These are phyloP conservation scores for Mycena leptocephala DNA, from an alignment of 768 basidiomycete genomes.

Conservation along the genomic window DNA sequence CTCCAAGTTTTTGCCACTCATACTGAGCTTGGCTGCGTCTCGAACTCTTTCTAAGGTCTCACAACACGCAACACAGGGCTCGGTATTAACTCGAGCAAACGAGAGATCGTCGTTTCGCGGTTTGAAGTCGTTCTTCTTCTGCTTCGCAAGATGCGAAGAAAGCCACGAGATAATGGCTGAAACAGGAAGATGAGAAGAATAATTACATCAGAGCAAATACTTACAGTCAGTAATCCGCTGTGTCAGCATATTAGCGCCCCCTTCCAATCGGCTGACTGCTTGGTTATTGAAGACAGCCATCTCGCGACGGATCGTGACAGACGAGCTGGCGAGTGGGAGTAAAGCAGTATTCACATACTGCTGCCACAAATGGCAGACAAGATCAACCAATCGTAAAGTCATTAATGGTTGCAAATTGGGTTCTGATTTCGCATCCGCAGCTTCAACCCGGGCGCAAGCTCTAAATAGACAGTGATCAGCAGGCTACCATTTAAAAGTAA, in stretches of 20 bases:
- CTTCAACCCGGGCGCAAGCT: constrained; percentile 79
- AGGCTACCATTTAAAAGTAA: background rate
- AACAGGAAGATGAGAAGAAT: background rate
- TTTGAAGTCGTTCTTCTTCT: constrained; percentile 97
- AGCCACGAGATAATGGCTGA: constrained; percentile 85
- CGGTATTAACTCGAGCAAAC: constrained; percentile 95
- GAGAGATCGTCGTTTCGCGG: constrained; percentile 96
- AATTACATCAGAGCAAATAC: constrained; percentile 39
- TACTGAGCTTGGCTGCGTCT: constrained; percentile 79
- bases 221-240: constrained; percentile 89
- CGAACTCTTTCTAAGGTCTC: constrained; percentile 88
- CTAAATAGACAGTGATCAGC: constrained; percentile 57
- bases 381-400: constrained; percentile 81
- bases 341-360: constrained; percentile 94
- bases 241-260: constrained; percentile 82
- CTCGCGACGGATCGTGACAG: constrained; percentile 91
- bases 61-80: constrained; percentile 91
- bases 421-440: constrained; percentile 83
- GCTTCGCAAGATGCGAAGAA: constrained; percentile 84
- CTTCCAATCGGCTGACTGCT: constrained; percentile 88
- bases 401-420: constrained; percentile 81
- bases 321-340: constrained; percentile 88
- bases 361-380: constrained; percentile 97
- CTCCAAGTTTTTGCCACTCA: constrained; percentile 95
- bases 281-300: constrained; percentile 96